Percentiles rank a stretch among this genome's conserved stretches.
phyloP scores from a whole-genome alignment of 2,329 filamentous ascomycete species.

The Epichloe sibirici region DNA sequence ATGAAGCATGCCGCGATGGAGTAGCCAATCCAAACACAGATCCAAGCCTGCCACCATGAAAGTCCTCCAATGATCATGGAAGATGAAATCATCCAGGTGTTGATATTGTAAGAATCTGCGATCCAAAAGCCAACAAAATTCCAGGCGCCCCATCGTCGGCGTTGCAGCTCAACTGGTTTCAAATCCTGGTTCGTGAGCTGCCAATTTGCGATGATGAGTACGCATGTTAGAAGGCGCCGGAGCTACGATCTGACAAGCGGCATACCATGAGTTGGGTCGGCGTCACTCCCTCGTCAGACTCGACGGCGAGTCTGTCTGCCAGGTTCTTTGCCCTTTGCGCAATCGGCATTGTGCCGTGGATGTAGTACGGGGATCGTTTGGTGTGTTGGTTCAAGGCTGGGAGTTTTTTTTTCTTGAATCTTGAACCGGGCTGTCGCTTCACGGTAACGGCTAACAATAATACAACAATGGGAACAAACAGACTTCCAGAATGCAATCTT shows the following conservation, averaged over 20 bases:
- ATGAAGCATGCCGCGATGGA: conserved; percentile 65
- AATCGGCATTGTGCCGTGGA: background rate
- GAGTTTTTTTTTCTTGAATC: no score
- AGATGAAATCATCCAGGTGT: conserved; percentile 89
- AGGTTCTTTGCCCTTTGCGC: conserved; percentile 22
- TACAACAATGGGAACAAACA: no score
- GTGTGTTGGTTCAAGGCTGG: no score
- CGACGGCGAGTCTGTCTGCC: conserved; percentile 54
- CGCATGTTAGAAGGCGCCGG: background rate
- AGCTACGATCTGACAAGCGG: background rate
- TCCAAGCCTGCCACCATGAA: conserved; percentile 85
- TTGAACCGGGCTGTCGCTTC: no score
- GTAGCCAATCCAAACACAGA: conserved; percentile 84
- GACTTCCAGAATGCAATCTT: background rate
- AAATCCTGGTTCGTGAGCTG: conserved; percentile 73
- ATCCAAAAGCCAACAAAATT: conserved; percentile 88
- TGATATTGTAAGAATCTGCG: conserved; percentile 77
- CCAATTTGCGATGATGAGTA: background rate
- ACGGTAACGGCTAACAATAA: no score
- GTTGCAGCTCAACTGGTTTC: conserved; percentile 65
- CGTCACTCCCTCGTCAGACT: conserved; percentile 64
- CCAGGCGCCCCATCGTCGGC: conserved; percentile 74
- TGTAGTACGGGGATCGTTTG: background rate
- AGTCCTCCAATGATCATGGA: conserved; percentile 67
- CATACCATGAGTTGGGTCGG: conserved; percentile 66